phyloP scores from a whole-genome alignment of 495 filamentous ascomycete species.

The Xylaria grammica region DNA sequence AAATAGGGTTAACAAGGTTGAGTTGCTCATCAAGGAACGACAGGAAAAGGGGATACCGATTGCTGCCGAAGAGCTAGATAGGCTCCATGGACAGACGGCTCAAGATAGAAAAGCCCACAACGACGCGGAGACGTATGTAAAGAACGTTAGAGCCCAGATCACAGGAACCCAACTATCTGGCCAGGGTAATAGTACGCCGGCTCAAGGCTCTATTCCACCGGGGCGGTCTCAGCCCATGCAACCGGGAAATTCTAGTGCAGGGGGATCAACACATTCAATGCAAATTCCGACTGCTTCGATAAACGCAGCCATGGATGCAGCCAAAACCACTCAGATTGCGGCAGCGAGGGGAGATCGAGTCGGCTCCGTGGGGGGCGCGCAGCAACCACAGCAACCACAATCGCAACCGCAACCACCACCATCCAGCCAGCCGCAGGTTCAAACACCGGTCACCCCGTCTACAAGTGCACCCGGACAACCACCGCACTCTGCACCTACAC shows the following conservation, averaged over 20 bases:
- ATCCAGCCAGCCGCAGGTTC: constrained; percentile 24
- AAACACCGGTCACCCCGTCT: constrained; percentile 41
- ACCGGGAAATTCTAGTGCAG: constrained; percentile 19
- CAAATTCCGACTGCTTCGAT: constrained; percentile 38
- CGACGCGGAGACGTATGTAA: constrained; percentile 41
- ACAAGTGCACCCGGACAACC: constrained; percentile 40
- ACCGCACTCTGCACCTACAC: constrained; percentile 30
- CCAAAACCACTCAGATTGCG: constrained; percentile 56
- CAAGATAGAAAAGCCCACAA: constrained; percentile 38
- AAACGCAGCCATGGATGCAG: constrained; percentile 58
- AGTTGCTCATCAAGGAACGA: constrained; percentile 40
- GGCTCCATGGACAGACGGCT: constrained; percentile 36
- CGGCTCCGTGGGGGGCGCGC: constrained; percentile 29
- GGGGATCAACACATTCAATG: constrained; percentile 32
- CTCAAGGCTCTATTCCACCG: constrained; percentile 29
- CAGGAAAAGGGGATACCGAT: constrained; percentile 36
- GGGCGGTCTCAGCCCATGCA: constrained; percentile 33
- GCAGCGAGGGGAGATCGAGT: constrained; percentile 37
- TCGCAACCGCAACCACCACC: constrained; percentile 33
- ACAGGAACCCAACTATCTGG: background rate
- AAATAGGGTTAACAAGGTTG: constrained; percentile 27
- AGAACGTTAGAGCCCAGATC: constrained; percentile 40
- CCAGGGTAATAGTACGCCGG: constrained; percentile 28
- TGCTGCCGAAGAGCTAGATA: constrained; percentile 41
- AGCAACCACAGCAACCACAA: constrained; percentile 29